Base-by-base conservation (phyloP, 176 grass and related monocot genomes). In the Cymbopogon citratus region DNA sequence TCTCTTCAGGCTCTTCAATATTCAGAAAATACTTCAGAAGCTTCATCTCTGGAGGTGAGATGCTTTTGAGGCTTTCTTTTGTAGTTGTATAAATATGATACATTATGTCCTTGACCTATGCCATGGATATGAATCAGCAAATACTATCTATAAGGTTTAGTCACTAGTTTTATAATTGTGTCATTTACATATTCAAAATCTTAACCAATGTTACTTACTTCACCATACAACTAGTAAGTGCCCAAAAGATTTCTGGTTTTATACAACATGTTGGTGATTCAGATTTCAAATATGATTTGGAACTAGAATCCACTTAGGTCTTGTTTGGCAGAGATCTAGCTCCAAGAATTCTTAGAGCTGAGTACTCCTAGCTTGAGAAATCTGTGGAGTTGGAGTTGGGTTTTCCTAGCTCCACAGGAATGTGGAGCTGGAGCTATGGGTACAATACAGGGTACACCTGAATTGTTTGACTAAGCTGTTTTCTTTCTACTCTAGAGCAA, bases 21-120 rank as follows among this genome's bases (percentile, higher is more conserved):
- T 98, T 98, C 88, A 98, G 79, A 84, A 98, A 77, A 85, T 94
- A 87, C 81, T 98, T 98, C 41, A 98, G 48, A 80, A 98, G 90
- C 84, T 85, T 92, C 89, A 94, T 94, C 81, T 94, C 95, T 65
- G 77, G 85, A 77, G 95, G 92, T 67, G 90, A 87, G 81, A 94
- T 98, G 81, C 48, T 91, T 82, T 88, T 94, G 67, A 98, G 66
- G 84, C 92, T 94, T 87, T 90, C 89, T 52, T 87, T 91, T 19
- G 88, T 92, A 66, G 90, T 70, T 45, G 43, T 45, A 45, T 45
- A 45, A 45, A 45, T 45, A 45, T 45, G 43, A 45, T 45, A 45
- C 43, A 45, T 45, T 45, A 45, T 45, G 43, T 45, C 43, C 43
- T 45, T 45, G 43, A 45, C 43, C 43, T 45, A 45, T 45, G 43